Evolutionary conservation across 2,329 filamentous ascomycete species (phyloP), one percentile per base, ranked within the genome.

Genomic region (Aspergillus fijiensis): DNA sequence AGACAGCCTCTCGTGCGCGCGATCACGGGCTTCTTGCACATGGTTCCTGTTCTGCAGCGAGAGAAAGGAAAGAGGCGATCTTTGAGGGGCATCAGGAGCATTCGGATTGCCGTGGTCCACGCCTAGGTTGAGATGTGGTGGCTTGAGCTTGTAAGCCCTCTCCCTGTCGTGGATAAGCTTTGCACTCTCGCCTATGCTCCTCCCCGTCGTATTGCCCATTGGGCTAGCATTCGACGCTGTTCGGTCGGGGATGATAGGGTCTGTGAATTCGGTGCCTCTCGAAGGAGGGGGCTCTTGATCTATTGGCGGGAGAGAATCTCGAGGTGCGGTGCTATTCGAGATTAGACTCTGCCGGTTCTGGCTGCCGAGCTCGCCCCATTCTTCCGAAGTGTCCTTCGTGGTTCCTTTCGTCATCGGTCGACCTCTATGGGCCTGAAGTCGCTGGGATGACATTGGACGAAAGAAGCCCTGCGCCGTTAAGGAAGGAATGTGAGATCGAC

Each of bases 381-480:
- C 77, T 57, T 82, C 80, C 53, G 72, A 77, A 19, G 74, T 70
- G 19, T 69, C 67, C 29, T 72, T 69, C 33, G 70, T 31, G 11
- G 53, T 69, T 33, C 65, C 70, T 58, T 72, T 75, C 49, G 73
- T 77, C 63, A 71, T 60, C 42, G 81, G 82, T 51, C 81, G 80
- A 66, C 81, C 87, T 74, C 94, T 84, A 77, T 98, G 95, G 57
- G 92, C 92, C 77, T 98, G 94, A 54, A 98, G 81, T 74, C 92
- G 89, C 74, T 96, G 92, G 25, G 94, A 96, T 78, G 93, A 98
- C 92, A 99, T 96, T 45, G 95, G 95, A 23, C 89, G 89, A 73
- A 96, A 96, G 79, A 99, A 98, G 57, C 91, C 94, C 71, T 94
- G 90, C 16, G 92, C 92, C 2, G 92, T 89, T 56, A 99, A 80